These are phyloP conservation scores for Laguncularia racemosa DNA, from an alignment of 345 rosid genomes.

Conservation along the genomic window DNA sequence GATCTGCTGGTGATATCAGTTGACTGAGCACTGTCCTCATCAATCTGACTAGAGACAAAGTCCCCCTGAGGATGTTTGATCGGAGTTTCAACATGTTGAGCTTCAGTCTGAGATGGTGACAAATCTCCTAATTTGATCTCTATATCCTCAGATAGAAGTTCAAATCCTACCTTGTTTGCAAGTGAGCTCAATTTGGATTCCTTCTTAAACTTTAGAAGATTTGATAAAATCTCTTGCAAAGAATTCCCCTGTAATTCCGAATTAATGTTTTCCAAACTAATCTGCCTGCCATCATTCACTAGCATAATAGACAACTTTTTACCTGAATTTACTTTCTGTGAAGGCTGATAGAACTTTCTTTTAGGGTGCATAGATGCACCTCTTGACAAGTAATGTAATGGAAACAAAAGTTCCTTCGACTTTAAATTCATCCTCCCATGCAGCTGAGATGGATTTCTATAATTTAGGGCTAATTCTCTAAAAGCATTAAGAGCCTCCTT, in stretches of 20 bases:
- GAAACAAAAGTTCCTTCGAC: slow-evolving; percentile 27
- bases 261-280: slow-evolving; percentile 37
- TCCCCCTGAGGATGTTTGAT: slow-evolving; percentile 23
- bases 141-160: slow-evolving; percentile 69
- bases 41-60: slow-evolving; percentile 14
- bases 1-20: not conserved
- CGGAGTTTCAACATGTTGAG: slow-evolving; percentile 31
- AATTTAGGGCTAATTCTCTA: slow-evolving; percentile 52
- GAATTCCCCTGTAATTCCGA: slow-evolving; percentile 58
- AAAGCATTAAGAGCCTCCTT: slow-evolving; percentile 54
- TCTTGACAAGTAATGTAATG: slow-evolving; percentile 21
- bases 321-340: slow-evolving; percentile 38
- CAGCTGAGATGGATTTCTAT: slow-evolving; percentile 23
- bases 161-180: slow-evolving; percentile 85
- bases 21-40: slow-evolving; percentile 1
- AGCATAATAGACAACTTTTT: slow-evolving; percentile 71
- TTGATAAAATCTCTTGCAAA: slow-evolving; percentile 56
- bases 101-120: slow-evolving; percentile 29
- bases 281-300: slow-evolving; percentile 54
- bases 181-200: slow-evolving; percentile 56
- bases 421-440: slow-evolving; percentile 21
- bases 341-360: slow-evolving; percentile 26
- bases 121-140: slow-evolving; percentile 36
- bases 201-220: slow-evolving; percentile 57
- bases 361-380: slow-evolving; percentile 35